Evolutionary conservation across 371 early-diverging fungal species (phyloP), one percentile per base, ranked within the genome.

Genomic region (Entomophthora muscae): DNA sequence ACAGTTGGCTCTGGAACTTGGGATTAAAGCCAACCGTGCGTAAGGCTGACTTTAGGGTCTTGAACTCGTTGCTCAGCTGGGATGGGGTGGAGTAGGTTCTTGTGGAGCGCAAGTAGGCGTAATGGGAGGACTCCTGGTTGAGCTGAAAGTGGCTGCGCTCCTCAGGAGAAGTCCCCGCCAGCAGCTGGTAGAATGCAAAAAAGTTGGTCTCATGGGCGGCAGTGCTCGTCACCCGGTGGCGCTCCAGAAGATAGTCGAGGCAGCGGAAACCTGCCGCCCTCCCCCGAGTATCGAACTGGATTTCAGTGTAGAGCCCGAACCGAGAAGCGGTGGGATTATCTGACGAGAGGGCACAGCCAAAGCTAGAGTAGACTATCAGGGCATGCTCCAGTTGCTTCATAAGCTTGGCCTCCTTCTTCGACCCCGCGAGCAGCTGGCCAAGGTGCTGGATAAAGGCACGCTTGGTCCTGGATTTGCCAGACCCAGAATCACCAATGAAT

Each of bases 161-260:
- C 58, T 82, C 83, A 1, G 54, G 51, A 13, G 76, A 75, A 1
- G 81, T 82, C 32, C 80, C 81, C 52, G 78, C 76, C 66, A 81
- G 76, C 61, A 94, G 77, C 31, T 89, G 82, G 68, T 94, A 90
- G 67, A 97, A 93, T 31, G 91, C 83, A 70, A 95, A 88, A 71
- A 92, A 96, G 55, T 82, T 88, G 60, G 88, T 76, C 66, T 91
- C 91, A 17, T 57, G 65, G 17, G 23, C 63, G 28, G 72, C 73
- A 17, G 75, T 71, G 13, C 75, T 68, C 13, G 83, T 81, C 1
- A 91, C 81, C 56, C 93, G 76, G 61, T 80, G 72, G 53, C 84
- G 79, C 70, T 99, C 97, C 53, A 98, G 81, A 24, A 89, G 78
- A 71, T 86, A 97, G 13, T 88, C 83, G 42, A 95, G 75, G 1